phyloP scores from a whole-genome alignment of 2,329 filamentous ascomycete genomes.

The Catunica adiposa region DNA sequence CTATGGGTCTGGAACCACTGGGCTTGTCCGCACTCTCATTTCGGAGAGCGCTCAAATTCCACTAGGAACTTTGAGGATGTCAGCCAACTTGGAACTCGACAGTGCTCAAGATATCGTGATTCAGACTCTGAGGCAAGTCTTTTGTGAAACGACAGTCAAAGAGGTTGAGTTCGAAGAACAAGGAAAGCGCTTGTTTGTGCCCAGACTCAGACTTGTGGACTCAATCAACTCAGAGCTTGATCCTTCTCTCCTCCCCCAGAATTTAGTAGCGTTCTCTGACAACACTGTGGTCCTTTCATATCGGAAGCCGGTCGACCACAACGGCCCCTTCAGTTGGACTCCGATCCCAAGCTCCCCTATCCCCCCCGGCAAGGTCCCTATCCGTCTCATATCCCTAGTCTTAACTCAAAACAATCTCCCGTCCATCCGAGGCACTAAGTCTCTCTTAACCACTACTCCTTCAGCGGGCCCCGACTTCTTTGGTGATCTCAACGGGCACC shows the following conservation, averaged over 20 bases:
- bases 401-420: neutral
- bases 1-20: constrained; percentile 26
- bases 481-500: neutral
- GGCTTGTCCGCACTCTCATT: constrained; percentile 30
- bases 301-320: neutral
- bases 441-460: neutral
- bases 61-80: neutral
- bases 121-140: neutral
- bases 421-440: neutral
- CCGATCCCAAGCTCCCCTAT: neutral
- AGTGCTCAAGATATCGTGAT: neutral
- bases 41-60: constrained; percentile 30
- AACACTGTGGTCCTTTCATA: neutral
- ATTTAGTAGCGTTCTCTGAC: neutral
- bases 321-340: neutral
- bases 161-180: constrained; percentile 27
- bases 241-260: constrained; percentile 9
- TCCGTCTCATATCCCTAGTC: neutral
- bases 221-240: constrained; percentile 31
- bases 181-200: constrained; percentile 25
- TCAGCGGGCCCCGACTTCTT: constrained; percentile 7
- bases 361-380: neutral
- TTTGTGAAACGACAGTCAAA: neutral
- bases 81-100: neutral
- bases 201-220: constrained; percentile 27